Conservation (phyloP, 768 basidiomycete species). For the Zangia roseola region DNA sequence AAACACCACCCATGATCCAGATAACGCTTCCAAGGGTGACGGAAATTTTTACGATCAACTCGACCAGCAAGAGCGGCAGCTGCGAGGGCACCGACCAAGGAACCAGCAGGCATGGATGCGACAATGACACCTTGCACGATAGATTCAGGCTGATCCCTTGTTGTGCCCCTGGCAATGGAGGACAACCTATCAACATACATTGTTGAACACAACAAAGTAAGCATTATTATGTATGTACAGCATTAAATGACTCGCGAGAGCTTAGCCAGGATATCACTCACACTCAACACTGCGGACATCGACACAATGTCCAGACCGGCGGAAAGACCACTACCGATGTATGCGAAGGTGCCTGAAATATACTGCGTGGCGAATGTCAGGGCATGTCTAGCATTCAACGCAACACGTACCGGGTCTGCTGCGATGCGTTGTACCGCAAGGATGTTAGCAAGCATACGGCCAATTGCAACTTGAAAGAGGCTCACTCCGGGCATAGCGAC, state of each 20-base stretch:
- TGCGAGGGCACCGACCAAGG: conserved; percentile 61
- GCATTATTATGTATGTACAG: conserved; percentile 25
- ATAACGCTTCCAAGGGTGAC: conserved; percentile 65
- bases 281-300: conserved; percentile 73
- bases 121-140: conserved; percentile 70
- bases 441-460: conserved; percentile 7
- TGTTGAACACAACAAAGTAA: conserved; percentile 25
- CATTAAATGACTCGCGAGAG: not conserved
- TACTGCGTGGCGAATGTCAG: conserved; percentile 48
- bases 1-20: conserved; percentile 69
- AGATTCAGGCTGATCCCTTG: conserved; percentile 41
- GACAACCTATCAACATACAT: conserved; percentile 12
- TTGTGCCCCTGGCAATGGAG: not conserved
- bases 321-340: conserved; percentile 77
- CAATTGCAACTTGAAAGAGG: not conserved
- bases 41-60: conserved; percentile 63
- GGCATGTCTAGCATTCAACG: conserved; percentile 36
- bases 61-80: conserved; percentile 63
- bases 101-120: conserved; percentile 76
- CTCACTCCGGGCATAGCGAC: conserved; percentile 26
- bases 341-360: conserved; percentile 76
- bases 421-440: conserved; percentile 51
- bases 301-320: conserved; percentile 83
- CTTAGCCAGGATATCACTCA: conserved; percentile 30
- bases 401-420: too few species aligned